Conservation (phyloP, 2,329 filamentous ascomycete genomes). For the Davidsoniella australis region DNA sequence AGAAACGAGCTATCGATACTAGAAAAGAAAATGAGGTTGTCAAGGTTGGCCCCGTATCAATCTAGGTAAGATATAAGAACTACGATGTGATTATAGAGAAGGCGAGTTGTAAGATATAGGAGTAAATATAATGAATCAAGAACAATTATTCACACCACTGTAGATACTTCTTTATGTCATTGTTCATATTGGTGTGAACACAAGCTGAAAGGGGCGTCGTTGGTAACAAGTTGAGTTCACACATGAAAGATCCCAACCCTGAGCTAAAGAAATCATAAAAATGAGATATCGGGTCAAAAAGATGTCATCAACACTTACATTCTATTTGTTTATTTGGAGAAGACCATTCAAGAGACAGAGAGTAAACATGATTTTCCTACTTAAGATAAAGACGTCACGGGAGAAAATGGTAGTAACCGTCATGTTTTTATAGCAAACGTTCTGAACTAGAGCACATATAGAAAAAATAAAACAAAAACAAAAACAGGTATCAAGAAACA, state of each 20-base stretch:
- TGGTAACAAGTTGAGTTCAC: too few relatives aligned
- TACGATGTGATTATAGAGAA: not conserved
- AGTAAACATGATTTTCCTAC: not conserved
- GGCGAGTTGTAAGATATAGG: not conserved
- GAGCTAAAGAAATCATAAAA: constrained; percentile 1
- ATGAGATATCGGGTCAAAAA: constrained; percentile 1
- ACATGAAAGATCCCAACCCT: not conserved
- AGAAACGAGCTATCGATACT: constrained; percentile 23
- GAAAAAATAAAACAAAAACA: not conserved
- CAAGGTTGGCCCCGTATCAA: constrained; percentile 33
- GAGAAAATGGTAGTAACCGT: not conserved
- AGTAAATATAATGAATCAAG: not conserved
- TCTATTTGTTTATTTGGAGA: not conserved
- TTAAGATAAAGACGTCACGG: not conserved
- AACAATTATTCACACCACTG: not conserved
- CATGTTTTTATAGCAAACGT: not conserved
- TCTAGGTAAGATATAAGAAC: not conserved
- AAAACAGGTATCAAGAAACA: not conserved
- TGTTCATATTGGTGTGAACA: too few relatives aligned
- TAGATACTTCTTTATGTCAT: too few relatives aligned
- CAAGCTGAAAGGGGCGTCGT: too few relatives aligned
- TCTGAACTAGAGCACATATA: too few relatives aligned
- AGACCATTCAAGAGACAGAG: not conserved
- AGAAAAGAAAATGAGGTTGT: constrained; percentile 33
- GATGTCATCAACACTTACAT: too few relatives aligned